Evolutionary conservation across 1,284 basidiomycete genomes (phyloP).

Genomic region (Termitomyces sp.): DNA sequence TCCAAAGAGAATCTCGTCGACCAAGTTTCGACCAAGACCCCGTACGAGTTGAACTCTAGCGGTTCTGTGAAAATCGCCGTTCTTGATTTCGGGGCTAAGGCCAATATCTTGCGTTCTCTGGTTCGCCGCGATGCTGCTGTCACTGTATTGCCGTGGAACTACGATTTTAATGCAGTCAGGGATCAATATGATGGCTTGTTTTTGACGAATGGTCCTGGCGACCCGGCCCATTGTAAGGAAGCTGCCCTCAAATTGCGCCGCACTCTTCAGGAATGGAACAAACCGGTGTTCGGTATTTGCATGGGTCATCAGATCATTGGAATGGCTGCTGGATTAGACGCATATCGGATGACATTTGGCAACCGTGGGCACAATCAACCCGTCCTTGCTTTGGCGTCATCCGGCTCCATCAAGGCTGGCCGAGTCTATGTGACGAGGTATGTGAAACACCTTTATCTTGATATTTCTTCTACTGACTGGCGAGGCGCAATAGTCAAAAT

Average conservation of each 20-base stretch:
- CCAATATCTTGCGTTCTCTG: constrained; percentile 93
- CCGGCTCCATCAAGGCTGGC: constrained; percentile 91
- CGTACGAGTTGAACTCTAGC: constrained; percentile 83
- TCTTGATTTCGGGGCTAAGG: constrained; percentile 96
- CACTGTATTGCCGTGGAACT: constrained; percentile 97
- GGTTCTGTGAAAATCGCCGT: constrained; percentile 92
- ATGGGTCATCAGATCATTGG: constrained; percentile 99
- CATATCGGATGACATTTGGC: constrained; percentile 96
- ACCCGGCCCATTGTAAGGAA: constrained; percentile 86
- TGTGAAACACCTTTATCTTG: constrained; percentile 20
- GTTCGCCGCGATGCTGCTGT: constrained; percentile 88
- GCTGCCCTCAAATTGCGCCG: constrained; percentile 78
- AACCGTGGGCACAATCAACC: constrained; percentile 99
- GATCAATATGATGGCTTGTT: constrained; percentile 95
- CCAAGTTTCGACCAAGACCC: constrained; percentile 82
- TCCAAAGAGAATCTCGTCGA: constrained; percentile 90
- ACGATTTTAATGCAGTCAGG: constrained; percentile 87
- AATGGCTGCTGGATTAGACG: constrained; percentile 93
- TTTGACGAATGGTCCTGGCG: constrained; percentile 95
- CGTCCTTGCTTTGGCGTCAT: constrained; percentile 86
- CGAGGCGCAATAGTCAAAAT: constrained; percentile 62
- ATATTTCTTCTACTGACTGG: background rate
- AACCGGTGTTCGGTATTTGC: constrained; percentile 96
- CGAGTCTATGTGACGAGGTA: constrained; percentile 96
- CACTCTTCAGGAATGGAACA: constrained; percentile 85